A percentile compares a stretch with the other conserved stretches of the same genome.
Conservation (phyloP, 768 basidiomycete species). For the Kwoniella sp. region DNA sequence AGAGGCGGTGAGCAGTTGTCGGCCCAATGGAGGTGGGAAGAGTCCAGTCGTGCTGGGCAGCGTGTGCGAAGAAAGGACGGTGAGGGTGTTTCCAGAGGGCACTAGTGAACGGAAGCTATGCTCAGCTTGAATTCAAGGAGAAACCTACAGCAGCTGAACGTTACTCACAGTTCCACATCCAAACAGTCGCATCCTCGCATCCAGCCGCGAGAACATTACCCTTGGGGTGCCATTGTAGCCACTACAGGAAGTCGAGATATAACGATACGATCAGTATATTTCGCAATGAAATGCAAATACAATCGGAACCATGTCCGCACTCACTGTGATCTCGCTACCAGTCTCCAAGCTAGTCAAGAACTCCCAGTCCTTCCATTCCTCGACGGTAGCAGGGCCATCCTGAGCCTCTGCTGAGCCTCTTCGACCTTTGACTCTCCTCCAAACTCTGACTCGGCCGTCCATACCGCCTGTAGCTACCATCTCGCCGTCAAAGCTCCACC, state of each 20-base stretch:
- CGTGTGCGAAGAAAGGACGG: conserved; percentile 89
- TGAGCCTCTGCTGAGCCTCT: conserved; percentile 6
- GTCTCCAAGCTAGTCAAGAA: conserved; percentile 91
- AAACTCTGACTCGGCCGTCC: conserved; percentile 92
- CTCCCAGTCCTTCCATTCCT: conserved; percentile 81
- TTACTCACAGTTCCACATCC: conserved; percentile 91
- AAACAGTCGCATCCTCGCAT: conserved; percentile 87
- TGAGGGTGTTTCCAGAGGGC: conserved; percentile 91
- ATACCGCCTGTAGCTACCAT: conserved; percentile 94
- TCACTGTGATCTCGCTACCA: conserved; percentile 90
- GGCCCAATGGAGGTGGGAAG: conserved; percentile 85
- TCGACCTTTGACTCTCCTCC: conserved; percentile 69
- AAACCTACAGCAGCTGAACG: background rate
- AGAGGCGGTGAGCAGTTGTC: conserved; percentile 84
- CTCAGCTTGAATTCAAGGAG: background rate
- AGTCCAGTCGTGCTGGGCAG: conserved; percentile 80
- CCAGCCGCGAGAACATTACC: conserved; percentile 85
- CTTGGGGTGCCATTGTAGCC: conserved; percentile 94
- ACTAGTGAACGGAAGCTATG: conserved; percentile 60
- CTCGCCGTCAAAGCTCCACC: conserved; percentile 86
- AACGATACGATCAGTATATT: too few species aligned
- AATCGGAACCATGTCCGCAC: conserved; percentile 49
- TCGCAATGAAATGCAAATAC: too few species aligned
- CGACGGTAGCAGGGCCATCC: conserved; percentile 59
- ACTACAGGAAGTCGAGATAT: conserved; percentile 65